Evolutionary conservation across 768 basidiomycete species (phyloP), one percentile per base, ranked within the genome.

Genomic region (Lentinus brumalis): DNA sequence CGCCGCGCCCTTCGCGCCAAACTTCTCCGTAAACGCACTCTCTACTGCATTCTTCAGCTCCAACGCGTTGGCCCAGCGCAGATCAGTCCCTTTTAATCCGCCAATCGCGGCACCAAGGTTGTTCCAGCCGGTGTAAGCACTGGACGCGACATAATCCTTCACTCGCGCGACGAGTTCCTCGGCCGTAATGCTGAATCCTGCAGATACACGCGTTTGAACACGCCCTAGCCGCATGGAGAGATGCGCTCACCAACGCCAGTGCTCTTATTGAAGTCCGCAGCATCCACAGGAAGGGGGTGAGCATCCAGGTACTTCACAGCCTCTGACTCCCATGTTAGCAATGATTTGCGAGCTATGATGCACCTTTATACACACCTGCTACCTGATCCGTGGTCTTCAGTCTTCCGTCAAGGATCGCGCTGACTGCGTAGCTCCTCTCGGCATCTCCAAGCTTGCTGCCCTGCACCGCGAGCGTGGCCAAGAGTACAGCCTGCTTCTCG

Each of bases 321-420:
- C 67, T 87, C 93, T 92, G 64, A 9, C 53, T 18, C 31, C 30
- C 44, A 35, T 26, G 21, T 32, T 6, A 51, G 30, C 12, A 12
- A 53, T 14, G 49, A 32, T 10, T 10, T 4, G 15, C 14, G 21
- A 9, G 39, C n/a, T 14, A 46, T 14, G 15, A 15, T 11, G 42
- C 15, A 31, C 14, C 16, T 8, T 18, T 14, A 12, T 29, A 61
- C 87, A 67, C 68, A 94, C 96, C 96, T 55, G 83, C 79, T 29
- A 97, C 86, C 79, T 98, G 96, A 72, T 98, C 96, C 3, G 85
- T 82, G 38, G 83, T 85, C 75, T 88, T 91, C 59, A 98, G 74
- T 64, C 83, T 83, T 21, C 84, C 87, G 57, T 86, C 83, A n/a
- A 86, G 71, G 67, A 98, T 87, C 62, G 81, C 84, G n/a, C 77